Conservation (phyloP, 2,329 filamentous ascomycete species). For the Botrytis sinoallii region DNA sequence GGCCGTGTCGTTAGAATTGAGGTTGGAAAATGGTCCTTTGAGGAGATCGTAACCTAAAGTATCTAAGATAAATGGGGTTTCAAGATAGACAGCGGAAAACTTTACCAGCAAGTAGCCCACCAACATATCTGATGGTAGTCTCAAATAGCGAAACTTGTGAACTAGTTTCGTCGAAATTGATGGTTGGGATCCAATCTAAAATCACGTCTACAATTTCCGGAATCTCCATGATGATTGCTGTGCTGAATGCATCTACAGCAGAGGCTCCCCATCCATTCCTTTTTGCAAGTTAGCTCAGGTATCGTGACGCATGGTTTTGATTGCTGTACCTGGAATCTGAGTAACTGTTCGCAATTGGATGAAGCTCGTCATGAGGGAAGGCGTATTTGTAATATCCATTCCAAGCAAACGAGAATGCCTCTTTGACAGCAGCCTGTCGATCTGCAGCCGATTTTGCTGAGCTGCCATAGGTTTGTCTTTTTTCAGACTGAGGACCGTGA, state of each 20-base stretch:
- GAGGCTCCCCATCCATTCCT: slow-evolving; percentile 85
- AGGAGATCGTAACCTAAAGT: slow-evolving; percentile 64
- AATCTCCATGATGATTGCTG: slow-evolving; percentile 74
- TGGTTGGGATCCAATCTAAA: slow-evolving; percentile 63
- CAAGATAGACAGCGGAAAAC: slow-evolving; percentile 29
- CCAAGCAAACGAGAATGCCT: slow-evolving; percentile 69
- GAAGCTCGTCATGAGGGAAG: slow-evolving; percentile 73
- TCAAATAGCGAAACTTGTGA: slow-evolving; percentile 74
- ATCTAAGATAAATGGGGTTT: slow-evolving; percentile 4
- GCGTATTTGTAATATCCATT: slow-evolving; percentile 70
- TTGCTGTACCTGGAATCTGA: slow-evolving; percentile 64
- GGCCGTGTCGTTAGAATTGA: slow-evolving; percentile 43
- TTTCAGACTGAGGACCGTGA: slow-evolving; percentile 18
- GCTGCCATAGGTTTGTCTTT: slow-evolving; percentile 25
- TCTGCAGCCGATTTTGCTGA: slow-evolving; percentile 25
- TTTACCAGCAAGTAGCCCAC: slow-evolving; percentile 70
- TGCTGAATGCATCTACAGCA: slow-evolving; percentile 76
- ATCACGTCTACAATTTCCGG: slow-evolving; percentile 66
- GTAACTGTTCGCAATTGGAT: slow-evolving; percentile 62
- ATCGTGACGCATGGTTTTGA: not conserved
- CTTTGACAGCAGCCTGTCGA: slow-evolving; percentile 59
- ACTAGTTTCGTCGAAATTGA: slow-evolving; percentile 66
- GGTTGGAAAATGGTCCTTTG: slow-evolving; percentile 57
- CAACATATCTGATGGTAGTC: slow-evolving; percentile 85
- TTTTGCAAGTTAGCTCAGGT: slow-evolving; percentile 22